phyloP scores from a whole-genome alignment of 768 basidiomycete species.

The Boletales sp. region DNA sequence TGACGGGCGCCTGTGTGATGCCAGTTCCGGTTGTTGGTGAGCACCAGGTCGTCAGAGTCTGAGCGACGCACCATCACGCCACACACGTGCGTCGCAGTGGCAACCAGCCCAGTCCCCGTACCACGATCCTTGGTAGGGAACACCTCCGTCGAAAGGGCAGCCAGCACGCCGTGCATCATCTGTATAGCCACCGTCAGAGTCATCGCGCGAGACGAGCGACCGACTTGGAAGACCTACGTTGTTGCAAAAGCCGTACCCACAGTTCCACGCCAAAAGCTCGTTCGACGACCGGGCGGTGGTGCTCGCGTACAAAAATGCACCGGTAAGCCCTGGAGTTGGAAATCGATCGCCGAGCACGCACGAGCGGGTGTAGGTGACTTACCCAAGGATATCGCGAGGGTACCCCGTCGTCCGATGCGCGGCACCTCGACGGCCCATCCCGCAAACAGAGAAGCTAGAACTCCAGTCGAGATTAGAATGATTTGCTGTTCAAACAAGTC shows the following conservation, averaged over 20 bases:
- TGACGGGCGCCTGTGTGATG: constrained; percentile 51
- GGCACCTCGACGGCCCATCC: constrained; percentile 69
- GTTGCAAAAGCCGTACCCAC: constrained; percentile 63
- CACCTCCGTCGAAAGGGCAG: constrained; percentile 65
- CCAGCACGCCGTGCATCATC: constrained; percentile 76
- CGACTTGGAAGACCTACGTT: constrained; percentile 39
- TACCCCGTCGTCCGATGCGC: constrained; percentile 61
- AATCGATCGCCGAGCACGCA: constrained; percentile 41
- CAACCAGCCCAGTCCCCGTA: constrained; percentile 64
- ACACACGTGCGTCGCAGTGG: constrained; percentile 60
- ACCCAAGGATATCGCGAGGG: constrained; percentile 61
- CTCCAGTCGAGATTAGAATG: constrained; percentile 62
- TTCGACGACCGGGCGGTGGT: constrained; percentile 72
- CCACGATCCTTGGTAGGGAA: constrained; percentile 73
- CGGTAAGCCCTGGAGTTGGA: constrained; percentile 60
- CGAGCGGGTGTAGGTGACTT: constrained; percentile 30
- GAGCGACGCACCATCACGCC: constrained; percentile 57
- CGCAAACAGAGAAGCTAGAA: constrained; percentile 70
- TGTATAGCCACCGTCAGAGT: constrained; percentile 19
- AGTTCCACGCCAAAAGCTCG: constrained; percentile 76
- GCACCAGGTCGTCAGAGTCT: not conserved
- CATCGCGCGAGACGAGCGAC: not conserved
- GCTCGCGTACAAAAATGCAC: constrained; percentile 67
- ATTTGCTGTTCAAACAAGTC: constrained; percentile 46
- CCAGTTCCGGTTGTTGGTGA: not conserved